Conservation (phyloP, 768 basidiomycete genomes). For the Psilocybe subaeruginosa region DNA sequence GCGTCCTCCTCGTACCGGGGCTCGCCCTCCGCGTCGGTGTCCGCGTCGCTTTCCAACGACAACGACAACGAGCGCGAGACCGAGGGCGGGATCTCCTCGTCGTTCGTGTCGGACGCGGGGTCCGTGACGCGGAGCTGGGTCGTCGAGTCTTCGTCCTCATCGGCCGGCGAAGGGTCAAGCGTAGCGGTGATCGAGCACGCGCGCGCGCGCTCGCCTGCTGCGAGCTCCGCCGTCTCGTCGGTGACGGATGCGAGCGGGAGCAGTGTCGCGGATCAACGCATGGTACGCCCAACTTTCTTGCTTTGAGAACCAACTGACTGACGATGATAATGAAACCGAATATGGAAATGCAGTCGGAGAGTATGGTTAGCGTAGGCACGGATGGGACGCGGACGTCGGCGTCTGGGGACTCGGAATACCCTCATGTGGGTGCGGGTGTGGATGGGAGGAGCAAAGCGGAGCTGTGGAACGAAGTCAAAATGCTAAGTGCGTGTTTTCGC, state of each 20-base stretch:
- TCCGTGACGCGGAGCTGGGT: constrained; percentile 41
- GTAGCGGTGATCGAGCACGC: too few relatives aligned
- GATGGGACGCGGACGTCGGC: constrained; percentile 26
- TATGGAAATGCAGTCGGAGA: constrained; percentile 32
- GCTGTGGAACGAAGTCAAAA: constrained; percentile 92
- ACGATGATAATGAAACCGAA: too few relatives aligned
- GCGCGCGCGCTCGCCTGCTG: background rate
- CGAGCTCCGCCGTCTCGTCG: background rate
- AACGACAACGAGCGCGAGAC: too few relatives aligned
- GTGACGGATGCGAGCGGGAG: background rate
- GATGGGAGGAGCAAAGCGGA: constrained; percentile 69
- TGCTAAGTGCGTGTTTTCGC: constrained; percentile 65
- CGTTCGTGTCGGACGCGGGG: constrained; percentile 23
- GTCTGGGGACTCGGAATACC: constrained; percentile 21
- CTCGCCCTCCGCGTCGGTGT: background rate
- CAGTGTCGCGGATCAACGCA: constrained; percentile 3
- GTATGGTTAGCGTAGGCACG: constrained; percentile 29
- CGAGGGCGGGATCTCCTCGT: constrained; percentile 5
- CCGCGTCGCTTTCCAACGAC: background rate
- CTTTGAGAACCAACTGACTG: background rate
- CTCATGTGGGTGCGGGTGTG: background rate
- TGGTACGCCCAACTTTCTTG: constrained; percentile 20
- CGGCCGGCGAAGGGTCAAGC: too few relatives aligned
- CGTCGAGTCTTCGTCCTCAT: constrained; percentile 5
- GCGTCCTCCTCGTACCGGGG: background rate